phyloP scores from a whole-genome alignment of 176 grass and related monocot genomes.

The Cenchrus americanus region DNA sequence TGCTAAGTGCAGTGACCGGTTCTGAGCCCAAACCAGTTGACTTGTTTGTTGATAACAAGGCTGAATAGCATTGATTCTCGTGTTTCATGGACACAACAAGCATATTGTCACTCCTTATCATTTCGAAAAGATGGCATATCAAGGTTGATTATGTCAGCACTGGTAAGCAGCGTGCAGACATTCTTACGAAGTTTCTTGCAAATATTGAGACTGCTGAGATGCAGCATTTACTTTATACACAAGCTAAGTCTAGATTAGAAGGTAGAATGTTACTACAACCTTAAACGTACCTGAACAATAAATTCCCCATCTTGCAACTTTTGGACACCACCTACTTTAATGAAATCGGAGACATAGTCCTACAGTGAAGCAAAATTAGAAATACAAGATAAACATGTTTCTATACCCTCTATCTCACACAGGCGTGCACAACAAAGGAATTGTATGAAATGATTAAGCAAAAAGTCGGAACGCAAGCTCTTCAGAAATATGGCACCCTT shows the following conservation, averaged over 20 bases:
- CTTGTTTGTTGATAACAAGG: background rate
- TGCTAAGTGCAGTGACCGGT: background rate
- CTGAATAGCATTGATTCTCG: background rate
- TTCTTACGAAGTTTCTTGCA: background rate
- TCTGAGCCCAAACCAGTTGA: background rate
- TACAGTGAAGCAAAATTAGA: constrained; percentile 43
- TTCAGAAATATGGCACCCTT: constrained; percentile 17
- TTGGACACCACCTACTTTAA: constrained; percentile 98
- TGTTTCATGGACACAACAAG: background rate
- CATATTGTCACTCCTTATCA: background rate
- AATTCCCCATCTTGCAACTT: constrained; percentile 99
- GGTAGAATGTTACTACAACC: background rate
- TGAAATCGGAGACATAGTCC: constrained; percentile 94
- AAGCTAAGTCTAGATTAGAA: background rate
- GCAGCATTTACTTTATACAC: background rate
- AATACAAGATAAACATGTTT: constrained; percentile 24
- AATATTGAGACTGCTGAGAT: background rate
- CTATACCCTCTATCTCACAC: no score
- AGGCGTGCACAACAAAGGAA: background rate
- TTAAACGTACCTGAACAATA: constrained; percentile 80
- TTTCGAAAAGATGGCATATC: background rate
- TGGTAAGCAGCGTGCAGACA: background rate
- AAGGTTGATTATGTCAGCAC: background rate
- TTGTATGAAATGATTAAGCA: background rate
- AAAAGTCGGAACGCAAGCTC: background rate